Conservation (phyloP, 768 basidiomycete species). For the Lactarius sanguifluus region DNA sequence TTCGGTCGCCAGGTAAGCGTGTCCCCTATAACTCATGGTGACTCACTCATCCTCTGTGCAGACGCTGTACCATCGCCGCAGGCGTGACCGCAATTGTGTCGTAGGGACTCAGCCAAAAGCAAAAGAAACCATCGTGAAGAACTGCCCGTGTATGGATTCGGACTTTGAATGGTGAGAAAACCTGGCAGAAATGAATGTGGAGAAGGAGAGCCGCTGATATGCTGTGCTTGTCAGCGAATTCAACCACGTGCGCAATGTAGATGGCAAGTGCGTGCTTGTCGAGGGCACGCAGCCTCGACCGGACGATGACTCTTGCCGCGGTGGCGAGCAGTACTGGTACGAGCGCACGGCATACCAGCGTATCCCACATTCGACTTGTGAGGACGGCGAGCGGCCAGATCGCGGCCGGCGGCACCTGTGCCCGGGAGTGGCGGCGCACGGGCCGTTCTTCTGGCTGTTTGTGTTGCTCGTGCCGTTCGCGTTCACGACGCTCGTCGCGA, state of each 20-base stretch:
- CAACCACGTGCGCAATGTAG: slow-evolving; percentile 72
- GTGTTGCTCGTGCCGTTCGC: slow-evolving; percentile 74
- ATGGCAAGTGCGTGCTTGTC: slow-evolving; percentile 76
- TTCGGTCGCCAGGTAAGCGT: slow-evolving; percentile 81
- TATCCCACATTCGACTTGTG: slow-evolving; percentile 86
- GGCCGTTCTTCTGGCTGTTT: slow-evolving; percentile 82
- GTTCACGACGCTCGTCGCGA: slow-evolving; percentile 72
- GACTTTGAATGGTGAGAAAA: slow-evolving; percentile 92
- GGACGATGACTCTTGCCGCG: slow-evolving; percentile 60
- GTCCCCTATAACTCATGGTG: not conserved
- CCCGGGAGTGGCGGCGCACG: slow-evolving; percentile 74
- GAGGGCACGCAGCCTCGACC: slow-evolving; percentile 63
- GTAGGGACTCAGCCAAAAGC: slow-evolving; percentile 70
- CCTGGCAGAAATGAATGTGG: slow-evolving; percentile 1
- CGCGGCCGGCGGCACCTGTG: slow-evolving; percentile 72
- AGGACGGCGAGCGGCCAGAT: slow-evolving; percentile 77
- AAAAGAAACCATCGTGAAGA: slow-evolving; percentile 52
- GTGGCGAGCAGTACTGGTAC: slow-evolving; percentile 82
- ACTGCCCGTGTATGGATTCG: slow-evolving; percentile 66
- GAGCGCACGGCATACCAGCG: slow-evolving; percentile 90
- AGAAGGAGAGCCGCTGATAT: not conserved
- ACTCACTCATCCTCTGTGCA: slow-evolving; percentile 34
- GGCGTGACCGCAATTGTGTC: slow-evolving; percentile 75
- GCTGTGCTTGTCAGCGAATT: slow-evolving; percentile 66
- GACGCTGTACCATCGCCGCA: slow-evolving; percentile 91